Conservation (phyloP, 2,329 filamentous ascomycete species). For the Lachnellula cervina region DNA sequence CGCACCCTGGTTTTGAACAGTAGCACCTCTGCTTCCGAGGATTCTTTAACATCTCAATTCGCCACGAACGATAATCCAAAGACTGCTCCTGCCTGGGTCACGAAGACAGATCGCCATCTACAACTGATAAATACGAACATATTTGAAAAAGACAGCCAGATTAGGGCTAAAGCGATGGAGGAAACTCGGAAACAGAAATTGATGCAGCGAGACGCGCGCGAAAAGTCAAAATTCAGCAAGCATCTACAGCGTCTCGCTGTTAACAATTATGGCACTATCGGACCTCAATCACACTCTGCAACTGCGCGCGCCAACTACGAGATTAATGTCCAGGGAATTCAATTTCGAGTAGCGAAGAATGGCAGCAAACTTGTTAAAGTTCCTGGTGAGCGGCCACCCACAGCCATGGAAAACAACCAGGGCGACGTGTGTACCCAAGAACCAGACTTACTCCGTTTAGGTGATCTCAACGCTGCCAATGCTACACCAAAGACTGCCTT, state of each 20-base stretch:
- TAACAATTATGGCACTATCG: conserved; percentile 15
- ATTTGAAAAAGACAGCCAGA: conserved; percentile 68
- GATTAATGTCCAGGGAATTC: conserved; percentile 65
- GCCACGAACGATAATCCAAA: conserved; percentile 18
- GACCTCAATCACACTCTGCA: conserved; percentile 21
- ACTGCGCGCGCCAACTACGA: conserved; percentile 47
- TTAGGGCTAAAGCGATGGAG: conserved; percentile 66
- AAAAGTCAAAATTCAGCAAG: conserved; percentile 53
- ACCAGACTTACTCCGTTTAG: conserved; percentile 37
- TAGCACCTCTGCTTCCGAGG: conserved; percentile 12
- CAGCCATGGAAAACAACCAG: conserved; percentile 4
- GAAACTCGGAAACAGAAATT: conserved; percentile 58
- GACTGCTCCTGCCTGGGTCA: conserved; percentile 54
- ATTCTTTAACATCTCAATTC: background rate
- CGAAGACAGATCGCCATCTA: conserved; percentile 69
- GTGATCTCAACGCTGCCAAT: conserved; percentile 55
- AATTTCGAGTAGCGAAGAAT: conserved; percentile 67
- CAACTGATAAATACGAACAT: conserved; percentile 79
- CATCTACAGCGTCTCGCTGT: conserved; percentile 38
- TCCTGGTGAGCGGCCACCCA: conserved; percentile 50
- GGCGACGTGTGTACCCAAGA: conserved; percentile 9
- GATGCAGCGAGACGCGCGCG: conserved; percentile 47
- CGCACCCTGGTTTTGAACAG: conserved; percentile 62
- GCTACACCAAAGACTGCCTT: conserved; percentile 69
- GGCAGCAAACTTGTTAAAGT: conserved; percentile 78